Evolutionary conservation across 192 early-diverging fungal species (phyloP), one percentile per base, ranked within the genome.

Genomic region (Phlyctochytrium bullatum): DNA sequence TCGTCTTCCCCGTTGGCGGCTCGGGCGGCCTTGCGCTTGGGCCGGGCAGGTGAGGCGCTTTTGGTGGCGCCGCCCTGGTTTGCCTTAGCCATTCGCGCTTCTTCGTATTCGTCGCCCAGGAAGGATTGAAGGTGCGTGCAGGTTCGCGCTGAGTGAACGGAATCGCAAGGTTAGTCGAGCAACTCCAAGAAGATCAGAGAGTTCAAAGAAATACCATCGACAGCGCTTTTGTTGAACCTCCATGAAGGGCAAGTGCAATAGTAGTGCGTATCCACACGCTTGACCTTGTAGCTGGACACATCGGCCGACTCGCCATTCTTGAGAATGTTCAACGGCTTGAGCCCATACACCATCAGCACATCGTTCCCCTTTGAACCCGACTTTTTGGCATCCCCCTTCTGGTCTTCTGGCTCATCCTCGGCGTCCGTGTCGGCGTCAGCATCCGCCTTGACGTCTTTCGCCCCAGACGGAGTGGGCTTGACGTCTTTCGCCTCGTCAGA

Each of bases 111-210:
- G 6, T 82, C 80, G 3, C 80, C 80, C 1, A 82, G 66, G 14
- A 73, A 14, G 33, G 64, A 47, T 62, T 79, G 76, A 47, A 82
- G 67, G 51, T 82, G 80, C 59, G 76, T 79, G 62, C 80, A 82
- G 1, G 69, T 70, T 14, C 80, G 56, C 4, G 75, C 79, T 80
- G 34, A 29, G 35, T 17, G 36, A 62, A n/a, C n/a, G 25, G 28
- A 58, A 58, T 10, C 6, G 28, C n/a, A 58, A 6, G 10, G 16
- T 16, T 34, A 61, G 6, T 10, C 16, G 34, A 61, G 34, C 31
- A 12, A 61, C n/a, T n/a, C n/a, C n/a, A 62, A 34, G 34, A 61
- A 61, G 60, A 34, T 10, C 17, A 33, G 4, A 16, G 4, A 6
- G 56, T n/a, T 58, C 28, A 61, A 52, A 27, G n/a, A n/a, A n/a